Conservation (phyloP, 768 basidiomycete species). For the Lentinula sp. region DNA sequence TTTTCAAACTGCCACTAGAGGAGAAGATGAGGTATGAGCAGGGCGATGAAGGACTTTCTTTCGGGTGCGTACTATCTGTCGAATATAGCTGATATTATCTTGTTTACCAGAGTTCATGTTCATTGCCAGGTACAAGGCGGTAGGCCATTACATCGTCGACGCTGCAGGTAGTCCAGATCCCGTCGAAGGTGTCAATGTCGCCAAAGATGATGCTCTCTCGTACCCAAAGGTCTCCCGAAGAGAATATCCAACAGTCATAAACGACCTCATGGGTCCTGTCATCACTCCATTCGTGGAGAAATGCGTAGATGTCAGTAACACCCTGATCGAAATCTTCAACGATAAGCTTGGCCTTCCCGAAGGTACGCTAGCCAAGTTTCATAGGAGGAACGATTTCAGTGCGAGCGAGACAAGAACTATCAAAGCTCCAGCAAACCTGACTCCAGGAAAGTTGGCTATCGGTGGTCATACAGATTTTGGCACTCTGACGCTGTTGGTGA, state of each 20-base stretch:
- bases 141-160: slow-evolving; percentile 38
- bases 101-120: background rate
- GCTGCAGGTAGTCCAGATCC: slow-evolving; percentile 35
- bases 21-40: slow-evolving; percentile 33
- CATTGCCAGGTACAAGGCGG: slow-evolving; percentile 30
- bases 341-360: slow-evolving; percentile 32
- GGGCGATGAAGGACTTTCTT: slow-evolving; percentile 26
- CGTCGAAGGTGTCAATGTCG: slow-evolving; percentile 40
- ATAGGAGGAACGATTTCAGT: slow-evolving; percentile 26
- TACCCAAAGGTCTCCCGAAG: slow-evolving; percentile 35
- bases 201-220: slow-evolving; percentile 43
- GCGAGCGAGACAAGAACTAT: slow-evolving; percentile 38
- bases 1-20: slow-evolving; percentile 25
- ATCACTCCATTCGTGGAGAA: slow-evolving; percentile 18
- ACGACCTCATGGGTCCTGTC: slow-evolving; percentile 28
- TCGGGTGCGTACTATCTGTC: slow-evolving; percentile 16
- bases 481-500: slow-evolving; percentile 63
- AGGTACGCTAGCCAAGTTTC: slow-evolving; percentile 29
- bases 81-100: too few relatives aligned
- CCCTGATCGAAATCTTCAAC: slow-evolving; percentile 36
- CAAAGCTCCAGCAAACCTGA: slow-evolving; percentile 25
- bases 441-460: slow-evolving; percentile 23
- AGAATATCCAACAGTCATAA: slow-evolving; percentile 35
- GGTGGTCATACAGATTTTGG: slow-evolving; percentile 68
- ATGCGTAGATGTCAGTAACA: slow-evolving; percentile 28